Percentiles rank a stretch among this genome's conserved stretches.
phyloP scores from a whole-genome alignment of 306 rosid genomes.

The Vachellia pachyceras region DNA sequence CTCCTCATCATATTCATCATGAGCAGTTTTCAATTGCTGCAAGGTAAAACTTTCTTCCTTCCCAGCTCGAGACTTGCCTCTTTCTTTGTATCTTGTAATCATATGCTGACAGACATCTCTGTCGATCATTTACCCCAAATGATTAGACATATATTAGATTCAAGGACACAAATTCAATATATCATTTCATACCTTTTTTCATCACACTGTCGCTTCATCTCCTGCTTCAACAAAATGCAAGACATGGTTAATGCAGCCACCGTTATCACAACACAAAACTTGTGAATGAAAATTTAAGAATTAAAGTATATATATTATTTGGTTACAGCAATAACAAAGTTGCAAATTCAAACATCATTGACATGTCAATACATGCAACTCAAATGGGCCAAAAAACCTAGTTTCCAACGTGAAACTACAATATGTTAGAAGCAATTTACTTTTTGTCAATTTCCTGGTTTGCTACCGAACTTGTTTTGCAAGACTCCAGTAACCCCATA shows the following conservation, averaged over 20 bases:
- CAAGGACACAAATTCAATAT: constrained; percentile 28
- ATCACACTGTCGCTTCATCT: constrained; percentile 97
- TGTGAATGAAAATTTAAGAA: constrained; percentile 3
- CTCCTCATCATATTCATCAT: constrained; percentile 92
- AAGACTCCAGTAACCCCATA: background rate
- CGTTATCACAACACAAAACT: background rate
- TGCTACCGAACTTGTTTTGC: background rate
- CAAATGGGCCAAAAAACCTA: constrained; percentile 2
- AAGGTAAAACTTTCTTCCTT: constrained; percentile 72
- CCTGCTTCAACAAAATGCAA: constrained; percentile 64
- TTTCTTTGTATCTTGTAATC: constrained; percentile 71
- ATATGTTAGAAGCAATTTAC: constrained; percentile 17
- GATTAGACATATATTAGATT: constrained; percentile 31
- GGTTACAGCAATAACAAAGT: constrained; percentile 13
- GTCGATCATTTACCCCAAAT: constrained; percentile 49
- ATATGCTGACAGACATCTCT: constrained; percentile 87
- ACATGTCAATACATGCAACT: constrained; percentile 10
- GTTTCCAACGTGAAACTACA: background rate
- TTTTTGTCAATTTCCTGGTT: background rate
- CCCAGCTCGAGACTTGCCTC: constrained; percentile 77
- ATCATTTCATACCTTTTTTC: constrained; percentile 78
- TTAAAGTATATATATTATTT: constrained; percentile 17
- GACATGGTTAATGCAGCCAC: background rate
- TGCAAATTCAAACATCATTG: constrained; percentile 8
- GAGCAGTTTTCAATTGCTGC: constrained; percentile 83